Conservation (phyloP, 176 grass and related monocot species). For the Otatea glauca region DNA sequence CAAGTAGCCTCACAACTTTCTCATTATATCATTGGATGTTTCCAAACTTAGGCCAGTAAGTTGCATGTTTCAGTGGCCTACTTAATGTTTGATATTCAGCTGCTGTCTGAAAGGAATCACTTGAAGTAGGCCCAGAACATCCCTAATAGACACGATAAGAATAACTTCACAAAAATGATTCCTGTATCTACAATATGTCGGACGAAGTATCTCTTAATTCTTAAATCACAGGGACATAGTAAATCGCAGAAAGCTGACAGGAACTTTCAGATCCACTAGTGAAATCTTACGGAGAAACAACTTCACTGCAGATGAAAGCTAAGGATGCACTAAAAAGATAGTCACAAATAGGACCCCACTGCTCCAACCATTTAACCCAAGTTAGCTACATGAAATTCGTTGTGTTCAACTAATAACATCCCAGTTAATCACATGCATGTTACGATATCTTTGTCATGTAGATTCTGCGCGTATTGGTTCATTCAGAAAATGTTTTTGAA, state of each 20-base stretch:
- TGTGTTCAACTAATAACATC: neutral
- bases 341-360: neutral
- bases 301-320: neutral
- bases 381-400: neutral
- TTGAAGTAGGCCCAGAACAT: constrained; percentile 15
- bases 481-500: neutral
- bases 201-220: neutral
- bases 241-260: neutral
- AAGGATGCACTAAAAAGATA: neutral
- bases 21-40: constrained; percentile 16
- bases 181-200: constrained; percentile 46
- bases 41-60: constrained; percentile 38
- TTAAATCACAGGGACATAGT: constrained; percentile 4
- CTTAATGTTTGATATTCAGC: constrained; percentile 7
- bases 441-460: neutral
- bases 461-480: neutral
- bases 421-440: neutral
- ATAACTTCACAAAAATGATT: constrained; percentile 37
- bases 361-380: neutral
- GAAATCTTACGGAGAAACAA: constrained; percentile 7
- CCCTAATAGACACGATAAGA: constrained; percentile 36
- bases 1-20: constrained; percentile 36
- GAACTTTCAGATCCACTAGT: neutral
- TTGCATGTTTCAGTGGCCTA: constrained; percentile 20
- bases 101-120: constrained; percentile 35